Percentiles rank a stretch among this genome's conserved stretches.
Evolutionary conservation across 2,329 filamentous ascomycete genomes (phyloP).

Genomic region (Penicillium expansum): DNA sequence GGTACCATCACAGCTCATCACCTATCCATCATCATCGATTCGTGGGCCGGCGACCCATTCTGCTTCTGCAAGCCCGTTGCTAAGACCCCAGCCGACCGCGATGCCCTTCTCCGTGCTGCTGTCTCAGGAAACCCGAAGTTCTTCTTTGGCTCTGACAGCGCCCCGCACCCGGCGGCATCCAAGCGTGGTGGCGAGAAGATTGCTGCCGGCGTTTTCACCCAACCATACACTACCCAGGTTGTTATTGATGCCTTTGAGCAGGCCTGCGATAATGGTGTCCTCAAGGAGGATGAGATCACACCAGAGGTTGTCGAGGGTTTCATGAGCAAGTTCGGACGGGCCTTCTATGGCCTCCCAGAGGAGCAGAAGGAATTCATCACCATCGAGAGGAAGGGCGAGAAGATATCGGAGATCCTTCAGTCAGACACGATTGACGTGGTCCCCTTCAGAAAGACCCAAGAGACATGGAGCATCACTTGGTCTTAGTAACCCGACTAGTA

Average conservation of each 20-base stretch:
- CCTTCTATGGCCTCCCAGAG: slow-evolving; percentile 57
- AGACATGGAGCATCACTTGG: slow-evolving; percentile 44
- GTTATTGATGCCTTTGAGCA: slow-evolving; percentile 59
- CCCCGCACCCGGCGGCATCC: slow-evolving; percentile 60
- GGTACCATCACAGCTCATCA: slow-evolving; percentile 77
- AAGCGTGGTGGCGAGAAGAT: slow-evolving; percentile 54
- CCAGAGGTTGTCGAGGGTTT: slow-evolving; percentile 57
- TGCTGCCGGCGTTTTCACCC: slow-evolving; percentile 62
- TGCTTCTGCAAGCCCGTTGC: slow-evolving; percentile 76
- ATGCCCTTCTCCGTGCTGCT: slow-evolving; percentile 65
- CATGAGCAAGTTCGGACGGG: slow-evolving; percentile 55
- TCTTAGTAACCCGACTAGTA: slow-evolving; percentile 18
- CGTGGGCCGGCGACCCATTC: slow-evolving; percentile 70
- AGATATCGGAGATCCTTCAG: slow-evolving; percentile 54
- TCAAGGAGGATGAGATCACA: slow-evolving; percentile 55
- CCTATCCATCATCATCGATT: slow-evolving; percentile 74
- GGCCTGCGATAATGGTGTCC: slow-evolving; percentile 53
- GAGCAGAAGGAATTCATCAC: slow-evolving; percentile 52
- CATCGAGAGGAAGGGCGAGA: slow-evolving; percentile 55
- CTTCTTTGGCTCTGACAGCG: slow-evolving; percentile 69
- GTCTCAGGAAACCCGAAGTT: slow-evolving; percentile 57
- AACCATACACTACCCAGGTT: slow-evolving; percentile 57
- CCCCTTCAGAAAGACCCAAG: slow-evolving; percentile 62
- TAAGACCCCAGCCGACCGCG: slow-evolving; percentile 69
- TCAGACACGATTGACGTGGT: slow-evolving; percentile 61